Evolutionary conservation across 2,329 filamentous ascomycete species (phyloP), one percentile per base, ranked within the genome.

Genomic region (Talaromyces sp.): DNA sequence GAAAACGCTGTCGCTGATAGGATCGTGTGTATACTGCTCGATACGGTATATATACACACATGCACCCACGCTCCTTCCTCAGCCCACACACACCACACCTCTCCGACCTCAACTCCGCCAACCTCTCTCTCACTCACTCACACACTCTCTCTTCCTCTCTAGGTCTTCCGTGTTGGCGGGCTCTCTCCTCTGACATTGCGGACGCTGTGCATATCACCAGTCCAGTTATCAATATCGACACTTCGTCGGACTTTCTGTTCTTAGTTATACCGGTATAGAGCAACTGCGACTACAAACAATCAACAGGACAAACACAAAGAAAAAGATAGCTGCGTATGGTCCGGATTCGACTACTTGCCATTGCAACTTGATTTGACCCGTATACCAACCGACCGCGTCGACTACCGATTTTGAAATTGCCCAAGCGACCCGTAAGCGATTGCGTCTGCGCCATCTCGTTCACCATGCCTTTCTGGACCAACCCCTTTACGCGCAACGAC

Each of bases 401-500:
- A 46, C 41, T 21, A 10, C n/a, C 48, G 48, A 52, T 52, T 21
- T 29, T 29, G 48, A 27, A 14, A 29, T 52, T 29, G 48, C 48
- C 48, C 48, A 52, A 52, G 48, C 48, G 48, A 29, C 24, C 24
- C n/a, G 43, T 24, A 3, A 46, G 38, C 38, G 38, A 43, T n/a
- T 26, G 19, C 19, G 46, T 24, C n/a, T 53, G 59, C 56, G 48
- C 56, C 59, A 59, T 35, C 31, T 19, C 41, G 14, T 52, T 43
- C 57, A 55, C 43, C 19, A 59, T 59, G 57, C 53, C 31, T 29
- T 12, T 46, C 51, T 58, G 50, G 41, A 38, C 57, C 56, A 74
- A 80, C 64, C 81, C 80, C 1, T 83, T 83, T 72, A 77, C 78
- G 61, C 80, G 74, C 62, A 77, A 80, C 65, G 77, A 82, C 64